Conservation (phyloP, 2,329 filamentous ascomycete species). For the Zasmidium citrigriseum region DNA sequence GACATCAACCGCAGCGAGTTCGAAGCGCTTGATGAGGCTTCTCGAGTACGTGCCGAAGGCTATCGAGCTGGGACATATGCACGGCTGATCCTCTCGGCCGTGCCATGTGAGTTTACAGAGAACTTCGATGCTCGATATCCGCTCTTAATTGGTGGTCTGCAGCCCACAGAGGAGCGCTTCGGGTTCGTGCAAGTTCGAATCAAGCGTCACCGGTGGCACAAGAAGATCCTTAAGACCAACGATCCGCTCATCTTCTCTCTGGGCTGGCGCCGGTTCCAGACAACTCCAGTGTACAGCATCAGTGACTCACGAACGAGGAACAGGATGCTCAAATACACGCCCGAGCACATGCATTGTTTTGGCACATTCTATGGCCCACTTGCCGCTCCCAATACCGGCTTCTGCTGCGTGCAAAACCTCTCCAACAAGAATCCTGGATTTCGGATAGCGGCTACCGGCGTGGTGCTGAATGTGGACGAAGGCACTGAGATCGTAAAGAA, state of each 20-base stretch:
- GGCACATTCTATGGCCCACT: slow-evolving; percentile 93
- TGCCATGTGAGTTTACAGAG: slow-evolving; percentile 85
- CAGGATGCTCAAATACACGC: slow-evolving; percentile 98
- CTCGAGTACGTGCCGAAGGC: slow-evolving; percentile 82
- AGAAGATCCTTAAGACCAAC: slow-evolving; percentile 97
- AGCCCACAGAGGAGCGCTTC: slow-evolving; percentile 91
- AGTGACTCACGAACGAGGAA: slow-evolving; percentile 91
- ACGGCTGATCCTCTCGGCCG: slow-evolving; percentile 82
- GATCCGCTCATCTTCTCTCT: slow-evolving; percentile 96
- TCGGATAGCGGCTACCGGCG: slow-evolving; percentile 90
- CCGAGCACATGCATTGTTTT: slow-evolving; percentile 99
- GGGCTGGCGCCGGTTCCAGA: slow-evolving; percentile 94
- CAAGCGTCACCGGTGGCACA: slow-evolving; percentile 98
- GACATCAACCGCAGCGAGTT: slow-evolving; percentile 97
- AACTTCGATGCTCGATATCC: slow-evolving; percentile 81
- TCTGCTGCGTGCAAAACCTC: slow-evolving; percentile 90
- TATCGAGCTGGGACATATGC: slow-evolving; percentile 91
- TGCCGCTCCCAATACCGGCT: slow-evolving; percentile 92
- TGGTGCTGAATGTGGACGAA: slow-evolving; percentile 91
- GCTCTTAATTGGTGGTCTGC: slow-evolving; percentile 86
- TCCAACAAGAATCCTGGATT: slow-evolving; percentile 84
- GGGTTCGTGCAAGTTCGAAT: slow-evolving; percentile 94
- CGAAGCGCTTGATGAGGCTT: slow-evolving; percentile 79
- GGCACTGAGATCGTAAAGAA: slow-evolving; percentile 98
- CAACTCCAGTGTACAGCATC: slow-evolving; percentile 88